phyloP scores from a whole-genome alignment of 1,139 yeast species.

The Casaregolazyma suthepensis region DNA sequence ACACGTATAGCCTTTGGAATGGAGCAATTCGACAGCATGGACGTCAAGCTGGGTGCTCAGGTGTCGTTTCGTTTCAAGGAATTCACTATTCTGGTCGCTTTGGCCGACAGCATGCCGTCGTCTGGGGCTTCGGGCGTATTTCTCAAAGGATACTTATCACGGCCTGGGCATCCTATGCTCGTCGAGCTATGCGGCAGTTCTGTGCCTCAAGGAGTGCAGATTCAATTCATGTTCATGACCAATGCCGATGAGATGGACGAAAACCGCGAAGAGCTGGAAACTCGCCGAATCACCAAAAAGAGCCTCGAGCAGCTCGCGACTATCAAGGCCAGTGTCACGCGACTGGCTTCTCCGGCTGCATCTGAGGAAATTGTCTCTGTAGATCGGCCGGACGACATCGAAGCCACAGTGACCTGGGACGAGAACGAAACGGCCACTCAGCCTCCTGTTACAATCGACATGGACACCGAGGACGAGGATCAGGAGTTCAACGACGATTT shows the following conservation, averaged over 20 bases:
- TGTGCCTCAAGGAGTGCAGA: constrained; percentile 15
- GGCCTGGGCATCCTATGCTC: constrained; percentile 25
- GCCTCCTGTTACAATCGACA: constrained; percentile 3
- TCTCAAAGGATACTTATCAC: constrained; percentile 18
- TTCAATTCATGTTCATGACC: constrained; percentile 18
- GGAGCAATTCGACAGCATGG: constrained; percentile 23
- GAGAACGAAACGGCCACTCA: constrained; percentile 2
- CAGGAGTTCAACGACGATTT: constrained; percentile 9
- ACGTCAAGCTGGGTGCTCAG: constrained; percentile 18
- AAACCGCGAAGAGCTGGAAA: constrained; percentile 2
- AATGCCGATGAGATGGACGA: constrained; percentile 10
- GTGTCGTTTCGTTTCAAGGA: constrained; percentile 29
- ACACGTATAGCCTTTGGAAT: constrained; percentile 23
- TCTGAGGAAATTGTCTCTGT: neutral
- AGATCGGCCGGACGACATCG: constrained; percentile 1
- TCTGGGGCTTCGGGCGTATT: constrained; percentile 16
- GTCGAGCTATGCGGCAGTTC: constrained; percentile 17
- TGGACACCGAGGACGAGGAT: constrained; percentile 11
- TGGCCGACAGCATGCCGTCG: constrained; percentile 1
- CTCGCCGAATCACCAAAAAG: neutral
- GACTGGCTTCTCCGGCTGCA: neutral
- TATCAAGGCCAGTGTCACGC: neutral
- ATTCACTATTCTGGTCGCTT: constrained; percentile 7
- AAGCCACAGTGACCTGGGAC: constrained; percentile 9
- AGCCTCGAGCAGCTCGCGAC: neutral